phyloP scores from a whole-genome alignment of 164 flowering plant species.

The Paratinospora sagittata region DNA sequence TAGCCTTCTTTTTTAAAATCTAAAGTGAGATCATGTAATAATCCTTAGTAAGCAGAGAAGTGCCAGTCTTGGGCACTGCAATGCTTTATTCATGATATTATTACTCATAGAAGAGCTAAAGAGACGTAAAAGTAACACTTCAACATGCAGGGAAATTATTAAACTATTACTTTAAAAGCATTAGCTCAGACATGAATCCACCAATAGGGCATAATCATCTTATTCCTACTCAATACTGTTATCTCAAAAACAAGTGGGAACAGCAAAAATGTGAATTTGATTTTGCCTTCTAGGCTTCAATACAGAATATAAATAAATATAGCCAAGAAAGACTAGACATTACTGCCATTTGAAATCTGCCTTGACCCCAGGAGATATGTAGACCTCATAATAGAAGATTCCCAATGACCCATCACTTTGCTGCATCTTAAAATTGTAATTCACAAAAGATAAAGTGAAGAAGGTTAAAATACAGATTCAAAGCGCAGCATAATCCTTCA shows the following conservation, averaged over 20 bases:
- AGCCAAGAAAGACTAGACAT: background rate
- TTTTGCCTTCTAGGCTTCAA: background rate
- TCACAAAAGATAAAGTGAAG: background rate
- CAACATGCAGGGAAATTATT: background rate
- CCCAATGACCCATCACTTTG: background rate
- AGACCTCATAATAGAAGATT: background rate
- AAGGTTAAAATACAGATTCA: background rate
- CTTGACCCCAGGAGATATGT: background rate
- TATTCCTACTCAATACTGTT: no score
- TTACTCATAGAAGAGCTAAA: background rate
- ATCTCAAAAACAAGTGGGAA: no score
- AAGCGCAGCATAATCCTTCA: background rate
- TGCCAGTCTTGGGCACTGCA: conserved; percentile 1
- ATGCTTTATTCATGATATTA: background rate
- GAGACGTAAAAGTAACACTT: background rate
- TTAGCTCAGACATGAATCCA: no score
- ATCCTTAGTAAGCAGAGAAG: background rate
- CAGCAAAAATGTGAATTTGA: background rate
- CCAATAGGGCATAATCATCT: no score
- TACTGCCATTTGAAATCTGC: background rate
- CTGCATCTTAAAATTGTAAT: background rate
- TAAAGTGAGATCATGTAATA: conserved; percentile 2
- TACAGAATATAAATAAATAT: background rate
- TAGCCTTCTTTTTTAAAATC: background rate
- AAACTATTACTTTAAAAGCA: background rate